phyloP scores from a whole-genome alignment of 306 rosid genomes.

The Rosa multiflora region DNA sequence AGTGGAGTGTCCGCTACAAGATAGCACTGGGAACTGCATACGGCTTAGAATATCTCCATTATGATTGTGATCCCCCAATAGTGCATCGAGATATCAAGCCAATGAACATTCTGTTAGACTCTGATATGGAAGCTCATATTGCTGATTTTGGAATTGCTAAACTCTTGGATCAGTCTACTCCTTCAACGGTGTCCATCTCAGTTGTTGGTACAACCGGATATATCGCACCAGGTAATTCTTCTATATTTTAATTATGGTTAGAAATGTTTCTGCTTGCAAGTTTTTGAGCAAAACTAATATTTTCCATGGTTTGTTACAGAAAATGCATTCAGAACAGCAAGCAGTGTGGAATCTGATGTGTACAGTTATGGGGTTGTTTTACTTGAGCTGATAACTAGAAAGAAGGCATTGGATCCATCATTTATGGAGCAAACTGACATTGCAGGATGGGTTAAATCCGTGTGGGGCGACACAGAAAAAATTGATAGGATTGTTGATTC shows the following conservation, averaged over 20 bases:
- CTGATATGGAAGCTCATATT: conserved; percentile 79
- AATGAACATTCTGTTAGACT: conserved; percentile 70
- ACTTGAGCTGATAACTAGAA: conserved; percentile 72
- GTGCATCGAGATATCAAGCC: conserved; percentile 90
- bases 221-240: conserved; percentile 73
- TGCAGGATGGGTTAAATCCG: conserved; percentile 52
- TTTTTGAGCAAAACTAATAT: not conserved
- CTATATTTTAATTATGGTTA: not conserved
- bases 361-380: conserved; percentile 80
- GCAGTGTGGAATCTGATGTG: conserved; percentile 60
- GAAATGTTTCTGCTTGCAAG: conserved; percentile 12
- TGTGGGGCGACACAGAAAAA: conserved; percentile 48
- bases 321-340: conserved; percentile 53
- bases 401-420: conserved; percentile 54
- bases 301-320: conserved; percentile 39
- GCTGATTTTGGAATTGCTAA: conserved; percentile 86
- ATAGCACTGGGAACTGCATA: conserved; percentile 76
- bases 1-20: conserved; percentile 63
- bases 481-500: conserved; percentile 53
- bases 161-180: conserved; percentile 60
- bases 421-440: conserved; percentile 43
- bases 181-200: conserved; percentile 34
- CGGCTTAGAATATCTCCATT: conserved; percentile 75
- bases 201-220: conserved; percentile 75
- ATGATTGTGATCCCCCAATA: conserved; percentile 74